Percentiles rank a stretch among this genome's conserved stretches.
Evolutionary conservation across 169 alveolate genomes (phyloP).

Genomic region (Neospora caninum): DNA sequence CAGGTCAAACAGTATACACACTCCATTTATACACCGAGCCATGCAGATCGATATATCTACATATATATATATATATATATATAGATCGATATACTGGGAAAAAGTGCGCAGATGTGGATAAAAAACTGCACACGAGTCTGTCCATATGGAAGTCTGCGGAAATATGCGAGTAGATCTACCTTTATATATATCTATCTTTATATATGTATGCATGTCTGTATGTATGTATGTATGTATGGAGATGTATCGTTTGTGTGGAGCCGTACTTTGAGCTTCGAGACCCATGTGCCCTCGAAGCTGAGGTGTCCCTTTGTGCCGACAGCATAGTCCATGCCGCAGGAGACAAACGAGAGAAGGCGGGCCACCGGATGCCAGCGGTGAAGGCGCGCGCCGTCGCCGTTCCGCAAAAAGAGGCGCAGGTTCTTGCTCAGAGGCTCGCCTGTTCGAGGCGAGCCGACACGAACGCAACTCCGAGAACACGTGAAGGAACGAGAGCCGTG

Average conservation of each 20-base stretch:
- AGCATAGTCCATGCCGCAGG: not conserved
- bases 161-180: not conserved
- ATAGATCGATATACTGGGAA: not conserved
- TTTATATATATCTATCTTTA: not conserved
- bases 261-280: not conserved
- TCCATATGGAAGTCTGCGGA: no score
- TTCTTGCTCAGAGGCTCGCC: not conserved
- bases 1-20: no score
- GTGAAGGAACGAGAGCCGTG: no score
- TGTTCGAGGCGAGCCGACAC: not conserved
- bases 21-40: no score
- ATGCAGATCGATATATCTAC: not conserved
- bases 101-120: no score
- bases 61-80: no score
- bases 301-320: not conserved
- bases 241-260: no score
- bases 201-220: not conserved
- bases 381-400: conserved; percentile 8
- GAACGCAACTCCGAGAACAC: no score
- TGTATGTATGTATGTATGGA: no score
- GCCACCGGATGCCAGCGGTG: not conserved
- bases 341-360: not conserved
- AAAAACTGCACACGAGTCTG: no score
- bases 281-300: conserved; percentile 8
- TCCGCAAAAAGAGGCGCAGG: not conserved